Conservation (phyloP, 2,329 filamentous ascomycete genomes). For the Fusarium nelsonii region DNA sequence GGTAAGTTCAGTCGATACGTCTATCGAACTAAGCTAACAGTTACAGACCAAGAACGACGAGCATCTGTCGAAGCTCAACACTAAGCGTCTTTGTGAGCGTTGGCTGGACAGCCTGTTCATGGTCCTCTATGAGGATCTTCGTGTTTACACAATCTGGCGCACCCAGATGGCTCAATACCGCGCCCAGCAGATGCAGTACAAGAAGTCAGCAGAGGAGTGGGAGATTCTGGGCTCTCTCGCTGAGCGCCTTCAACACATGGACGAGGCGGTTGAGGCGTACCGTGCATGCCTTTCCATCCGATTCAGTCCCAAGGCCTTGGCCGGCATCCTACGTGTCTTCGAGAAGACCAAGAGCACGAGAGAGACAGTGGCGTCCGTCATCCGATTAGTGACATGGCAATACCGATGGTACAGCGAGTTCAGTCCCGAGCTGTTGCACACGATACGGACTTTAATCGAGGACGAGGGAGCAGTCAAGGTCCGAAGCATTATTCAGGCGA, state of each 20-base stretch:
- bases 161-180: constrained; percentile 97
- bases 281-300: constrained; percentile 86
- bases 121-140: constrained; percentile 97
- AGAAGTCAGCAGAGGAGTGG: constrained; percentile 97
- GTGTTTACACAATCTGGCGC: constrained; percentile 99
- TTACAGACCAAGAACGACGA: constrained; percentile 73
- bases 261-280: constrained; percentile 94
- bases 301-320: constrained; percentile 93
- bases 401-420: constrained; percentile 99
- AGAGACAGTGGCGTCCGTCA: constrained; percentile 85
- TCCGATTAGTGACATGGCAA: constrained; percentile 95
- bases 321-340: constrained; percentile 83
- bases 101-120: constrained; percentile 99
- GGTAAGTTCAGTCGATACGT: constrained; percentile 57
- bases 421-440: constrained; percentile 88
- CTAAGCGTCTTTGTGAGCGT: constrained; percentile 95
- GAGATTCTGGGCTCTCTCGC: constrained; percentile 95
- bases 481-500: constrained; percentile 95
- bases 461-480: constrained; percentile 98
- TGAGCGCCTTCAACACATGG: constrained; percentile 89
- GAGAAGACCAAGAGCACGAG: constrained; percentile 83
- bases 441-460: constrained; percentile 92
- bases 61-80: constrained; percentile 90
- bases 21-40: constrained; percentile 34
- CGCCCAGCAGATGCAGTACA: constrained; percentile 93